Evolutionary conservation across 768 basidiomycete genomes (phyloP).

Genomic region (Artomyces pyxidatus): DNA sequence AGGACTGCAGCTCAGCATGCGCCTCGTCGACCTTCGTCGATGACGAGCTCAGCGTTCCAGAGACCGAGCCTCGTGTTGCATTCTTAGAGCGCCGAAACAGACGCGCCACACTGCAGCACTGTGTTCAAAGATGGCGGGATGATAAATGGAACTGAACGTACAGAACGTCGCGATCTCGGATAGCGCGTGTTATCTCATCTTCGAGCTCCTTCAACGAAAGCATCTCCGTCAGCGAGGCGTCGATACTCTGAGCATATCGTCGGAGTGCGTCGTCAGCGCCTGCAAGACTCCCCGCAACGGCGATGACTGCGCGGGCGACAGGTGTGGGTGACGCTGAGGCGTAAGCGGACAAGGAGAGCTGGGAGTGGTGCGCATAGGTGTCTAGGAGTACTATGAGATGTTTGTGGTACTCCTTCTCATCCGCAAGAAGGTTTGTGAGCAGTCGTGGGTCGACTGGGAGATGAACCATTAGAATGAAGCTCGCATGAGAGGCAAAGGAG

Average conservation of each 20-base stretch:
- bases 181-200: conserved; percentile 59
- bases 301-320: conserved; percentile 38
- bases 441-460: conserved; percentile 64
- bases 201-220: conserved; percentile 53
- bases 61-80: too few species aligned
- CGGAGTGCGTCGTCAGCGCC: conserved; percentile 61
- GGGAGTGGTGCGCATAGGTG: conserved; percentile 41
- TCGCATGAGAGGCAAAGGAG: too few species aligned
- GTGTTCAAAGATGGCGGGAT: not conserved
- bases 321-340: conserved; percentile 55
- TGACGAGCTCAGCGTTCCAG: not conserved
- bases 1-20: conserved; percentile 71
- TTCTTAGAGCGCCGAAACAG: conserved; percentile 68
- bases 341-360: conserved; percentile 62
- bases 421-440: conserved; percentile 51
- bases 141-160: too few species aligned
- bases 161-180: conserved; percentile 75
- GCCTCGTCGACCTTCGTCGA: conserved; percentile 47
- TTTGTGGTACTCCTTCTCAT: conserved; percentile 64
- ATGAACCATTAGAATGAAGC: too few species aligned
- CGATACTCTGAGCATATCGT: conserved; percentile 48
- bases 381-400: conserved; percentile 48
- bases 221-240: conserved; percentile 56
- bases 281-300: conserved; percentile 48
- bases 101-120: conserved; percentile 54